Evolutionary conservation across 2,329 filamentous ascomycete species (phyloP).

Genomic region (Curvularia sp.): DNA sequence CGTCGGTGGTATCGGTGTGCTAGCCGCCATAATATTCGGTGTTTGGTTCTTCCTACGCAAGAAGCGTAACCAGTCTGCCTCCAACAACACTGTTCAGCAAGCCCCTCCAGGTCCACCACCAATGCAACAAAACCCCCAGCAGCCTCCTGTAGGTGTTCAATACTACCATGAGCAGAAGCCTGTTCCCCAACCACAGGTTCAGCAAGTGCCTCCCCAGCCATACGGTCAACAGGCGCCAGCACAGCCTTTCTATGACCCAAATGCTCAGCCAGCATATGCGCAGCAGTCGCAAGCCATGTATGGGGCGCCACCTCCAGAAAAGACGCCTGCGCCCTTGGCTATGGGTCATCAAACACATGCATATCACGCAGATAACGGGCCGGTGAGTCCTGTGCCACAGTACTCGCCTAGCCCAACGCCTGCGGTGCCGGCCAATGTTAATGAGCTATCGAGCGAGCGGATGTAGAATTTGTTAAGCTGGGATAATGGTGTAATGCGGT

Average conservation of each 20-base stretch:
- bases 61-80: slow-evolving; percentile 12
- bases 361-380: slow-evolving; percentile 16
- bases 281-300: slow-evolving; percentile 8
- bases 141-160: slow-evolving; percentile 7
- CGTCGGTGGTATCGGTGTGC: slow-evolving; percentile 26
- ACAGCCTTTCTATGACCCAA: slow-evolving; percentile 15
- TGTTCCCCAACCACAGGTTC: slow-evolving; percentile 11
- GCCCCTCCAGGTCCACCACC: slow-evolving; percentile 1
- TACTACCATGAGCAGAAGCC: slow-evolving; percentile 19
- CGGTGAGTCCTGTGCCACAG: slow-evolving; percentile 21
- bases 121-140: slow-evolving; percentile 1
- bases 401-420: slow-evolving; percentile 10
- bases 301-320: slow-evolving; percentile 11
- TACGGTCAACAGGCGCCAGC: slow-evolving; percentile 5
- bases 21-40: slow-evolving; percentile 21
- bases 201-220: slow-evolving; percentile 15
- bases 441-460: slow-evolving; percentile 18
- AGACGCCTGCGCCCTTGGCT: slow-evolving; percentile 9
- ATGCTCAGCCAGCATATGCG: slow-evolving; percentile 12
- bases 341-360: slow-evolving; percentile 5
- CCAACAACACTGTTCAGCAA: slow-evolving; percentile 1
- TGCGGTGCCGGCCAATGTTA: slow-evolving; percentile 10
- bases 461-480: slow-evolving; percentile 6
- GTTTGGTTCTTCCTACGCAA: slow-evolving; percentile 22
- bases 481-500: not conserved